Conservation (phyloP, 345 rosid genomes). For the Erodium maritimum region DNA sequence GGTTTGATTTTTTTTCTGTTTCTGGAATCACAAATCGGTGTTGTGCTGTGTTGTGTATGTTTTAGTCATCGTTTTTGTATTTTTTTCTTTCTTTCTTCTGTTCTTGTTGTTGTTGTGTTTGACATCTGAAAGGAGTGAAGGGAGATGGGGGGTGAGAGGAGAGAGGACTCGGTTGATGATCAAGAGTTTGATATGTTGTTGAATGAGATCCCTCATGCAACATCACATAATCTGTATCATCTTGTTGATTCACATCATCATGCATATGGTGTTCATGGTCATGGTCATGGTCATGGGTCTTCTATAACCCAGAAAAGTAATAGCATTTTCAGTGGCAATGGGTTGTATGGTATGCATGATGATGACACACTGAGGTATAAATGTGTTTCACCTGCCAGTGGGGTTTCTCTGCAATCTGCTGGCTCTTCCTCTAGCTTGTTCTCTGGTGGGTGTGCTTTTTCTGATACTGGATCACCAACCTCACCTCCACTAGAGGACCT, state of each 20-base stretch:
- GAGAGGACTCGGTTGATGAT: constrained; percentile 4
- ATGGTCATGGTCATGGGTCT: constrained; percentile 3
- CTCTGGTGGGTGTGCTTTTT: constrained; percentile 23
- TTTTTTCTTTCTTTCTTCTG: background rate
- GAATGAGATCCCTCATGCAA: constrained; percentile 21
- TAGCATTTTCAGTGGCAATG: background rate
- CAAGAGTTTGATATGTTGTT: constrained; percentile 19
- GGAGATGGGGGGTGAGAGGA: background rate
- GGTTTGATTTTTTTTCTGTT: constrained; percentile 1
- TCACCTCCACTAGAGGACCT: constrained; percentile 13
- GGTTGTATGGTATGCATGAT: constrained; percentile 10
- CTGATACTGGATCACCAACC: constrained; percentile 11
- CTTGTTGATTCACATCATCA: constrained; percentile 1
- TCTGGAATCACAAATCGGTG: background rate
- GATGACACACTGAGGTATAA: constrained; percentile 6
- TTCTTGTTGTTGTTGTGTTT: background rate
- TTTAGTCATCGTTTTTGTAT: background rate
- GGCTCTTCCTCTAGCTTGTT: constrained; percentile 24
- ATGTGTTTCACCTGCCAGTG: constrained; percentile 21
- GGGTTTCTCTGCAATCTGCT: constrained; percentile 25
- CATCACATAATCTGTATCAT: constrained; percentile 11
- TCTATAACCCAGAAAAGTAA: background rate
- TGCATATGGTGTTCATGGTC: no score
- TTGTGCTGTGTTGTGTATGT: background rate
- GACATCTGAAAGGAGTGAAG: no score